phyloP scores from a whole-genome alignment of 257 asterid species.

The Petunia axillaris region DNA sequence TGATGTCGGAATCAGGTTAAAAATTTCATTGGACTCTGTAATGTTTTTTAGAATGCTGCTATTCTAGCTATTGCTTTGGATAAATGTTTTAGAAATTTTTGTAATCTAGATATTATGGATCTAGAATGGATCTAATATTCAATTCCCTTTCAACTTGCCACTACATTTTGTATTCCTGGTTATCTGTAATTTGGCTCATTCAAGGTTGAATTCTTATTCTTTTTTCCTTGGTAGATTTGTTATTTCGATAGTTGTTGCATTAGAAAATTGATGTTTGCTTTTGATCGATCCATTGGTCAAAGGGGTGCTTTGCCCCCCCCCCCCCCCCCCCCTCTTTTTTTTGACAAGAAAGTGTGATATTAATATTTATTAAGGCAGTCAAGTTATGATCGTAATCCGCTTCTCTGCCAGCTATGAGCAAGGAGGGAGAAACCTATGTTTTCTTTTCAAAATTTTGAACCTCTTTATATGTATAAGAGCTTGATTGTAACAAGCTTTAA shows the following conservation, averaged over 20 bases:
- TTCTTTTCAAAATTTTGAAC: too few relatives aligned
- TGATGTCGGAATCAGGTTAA: slow-evolving; percentile 16
- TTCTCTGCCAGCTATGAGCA: too few relatives aligned
- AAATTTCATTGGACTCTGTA: slow-evolving; percentile 21
- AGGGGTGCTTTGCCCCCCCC: too few relatives aligned
- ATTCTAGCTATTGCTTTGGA: slow-evolving; percentile 25
- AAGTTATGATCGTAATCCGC: too few relatives aligned
- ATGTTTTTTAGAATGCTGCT: slow-evolving; percentile 12
- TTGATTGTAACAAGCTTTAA: too few relatives aligned
- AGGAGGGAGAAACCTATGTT: too few relatives aligned
- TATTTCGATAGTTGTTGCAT: background rate
- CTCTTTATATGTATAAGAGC: too few relatives aligned
- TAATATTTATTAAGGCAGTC: too few relatives aligned
- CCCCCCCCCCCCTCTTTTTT: too few relatives aligned
- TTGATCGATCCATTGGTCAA: background rate
- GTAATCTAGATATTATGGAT: slow-evolving; percentile 16
- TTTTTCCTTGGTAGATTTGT: background rate
- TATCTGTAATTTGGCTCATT: background rate
- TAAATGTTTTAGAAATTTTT: slow-evolving; percentile 26
- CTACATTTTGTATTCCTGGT: slow-evolving; percentile 13
- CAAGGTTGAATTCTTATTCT: background rate
- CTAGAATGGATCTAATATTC: slow-evolving; percentile 38
- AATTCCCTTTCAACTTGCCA: slow-evolving; percentile 17
- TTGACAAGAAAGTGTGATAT: too few relatives aligned
- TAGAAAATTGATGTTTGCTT: background rate